Conservation (phyloP, 345 rosid genomes). For the Eucalyptus curtisii region DNA sequence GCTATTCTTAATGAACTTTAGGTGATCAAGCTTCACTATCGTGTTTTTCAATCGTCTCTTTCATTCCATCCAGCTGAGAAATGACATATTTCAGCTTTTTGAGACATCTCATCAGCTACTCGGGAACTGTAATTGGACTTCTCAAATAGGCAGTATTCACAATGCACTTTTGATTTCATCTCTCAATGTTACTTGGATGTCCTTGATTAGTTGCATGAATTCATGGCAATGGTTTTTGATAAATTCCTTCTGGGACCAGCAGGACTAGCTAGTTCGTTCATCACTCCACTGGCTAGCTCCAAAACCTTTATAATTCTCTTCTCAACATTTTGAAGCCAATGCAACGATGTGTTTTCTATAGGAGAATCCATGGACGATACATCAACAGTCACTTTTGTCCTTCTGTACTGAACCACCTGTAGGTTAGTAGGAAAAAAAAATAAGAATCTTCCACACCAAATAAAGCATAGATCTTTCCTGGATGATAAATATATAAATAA, state of each 20-base stretch:
- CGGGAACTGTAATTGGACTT: conserved; percentile 67
- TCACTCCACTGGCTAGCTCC: conserved; percentile 78
- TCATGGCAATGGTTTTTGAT: conserved; percentile 72
- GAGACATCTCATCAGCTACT: conserved; percentile 64
- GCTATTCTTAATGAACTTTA: neutral
- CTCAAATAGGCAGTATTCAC: conserved; percentile 90
- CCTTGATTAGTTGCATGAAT: conserved; percentile 91
- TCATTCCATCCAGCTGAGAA: conserved; percentile 46
- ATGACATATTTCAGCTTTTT: conserved; percentile 54
- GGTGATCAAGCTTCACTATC: conserved; percentile 4
- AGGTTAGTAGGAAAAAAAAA: neutral
- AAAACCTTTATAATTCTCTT: conserved; percentile 72
- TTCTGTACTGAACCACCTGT: neutral
- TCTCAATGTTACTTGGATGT: conserved; percentile 70
- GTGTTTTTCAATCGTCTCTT: conserved; percentile 25
- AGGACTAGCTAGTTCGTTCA: conserved; percentile 69
- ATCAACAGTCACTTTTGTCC: neutral
- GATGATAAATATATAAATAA: neutral
- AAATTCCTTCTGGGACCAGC: conserved; percentile 56
- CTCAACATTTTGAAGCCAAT: conserved; percentile 73
- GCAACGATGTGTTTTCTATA: conserved; percentile 67
- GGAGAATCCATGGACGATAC: conserved; percentile 36
- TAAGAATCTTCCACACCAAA: neutral
- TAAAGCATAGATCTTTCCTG: neutral
- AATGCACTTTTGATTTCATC: conserved; percentile 93